Evolutionary conservation across 176 grass and related monocot species (phyloP).

Genomic region (Triticum aestivum): IWGSC_CS_RefSeq_v2.1 NC_057802.1:524933206-524933705

Average conservation of each 20-base stretch:
- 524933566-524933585: neutral
- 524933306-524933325: slow-evolving; percentile 33
- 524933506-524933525: slow-evolving; percentile 56
- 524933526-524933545: slow-evolving; percentile 55
- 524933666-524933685: neutral
- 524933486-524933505: slow-evolving; percentile 60
- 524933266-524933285: slow-evolving; percentile 84
- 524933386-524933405: slow-evolving; percentile 78
- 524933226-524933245: slow-evolving; percentile 72
- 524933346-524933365: slow-evolving; percentile 3
- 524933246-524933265: slow-evolving; percentile 75
- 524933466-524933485: slow-evolving; percentile 73
- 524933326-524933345: slow-evolving; percentile 6
- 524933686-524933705: neutral
- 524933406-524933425: slow-evolving; percentile 87
- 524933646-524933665: neutral
- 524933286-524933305: slow-evolving; percentile 76
- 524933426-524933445: slow-evolving; percentile 86
- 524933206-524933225: slow-evolving; percentile 72
- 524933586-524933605: neutral
- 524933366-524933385: slow-evolving; percentile 25
- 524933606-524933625: neutral
- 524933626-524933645: neutral
- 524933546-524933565: slow-evolving; percentile 2
- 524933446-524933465: slow-evolving; percentile 81